Conservation (phyloP, 306 rosid species). For the Gastrolobium bilobum region DNA sequence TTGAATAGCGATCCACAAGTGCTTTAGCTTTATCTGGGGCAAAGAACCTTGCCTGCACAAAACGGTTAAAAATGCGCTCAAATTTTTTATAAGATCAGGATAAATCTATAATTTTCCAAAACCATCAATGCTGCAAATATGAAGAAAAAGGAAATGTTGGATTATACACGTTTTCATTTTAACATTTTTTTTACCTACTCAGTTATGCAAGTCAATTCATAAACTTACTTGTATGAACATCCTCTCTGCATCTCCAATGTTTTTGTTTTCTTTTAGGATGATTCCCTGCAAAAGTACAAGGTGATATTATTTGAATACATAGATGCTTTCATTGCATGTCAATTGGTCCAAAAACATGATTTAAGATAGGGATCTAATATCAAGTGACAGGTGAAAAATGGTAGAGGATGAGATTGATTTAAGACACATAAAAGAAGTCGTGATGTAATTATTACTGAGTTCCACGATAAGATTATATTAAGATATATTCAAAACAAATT, state of each 20-base stretch:
- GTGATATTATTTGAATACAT: conserved; percentile 31
- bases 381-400: conserved; percentile 4
- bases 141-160: neutral
- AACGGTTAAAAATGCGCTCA: neutral
- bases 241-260: conserved; percentile 90
- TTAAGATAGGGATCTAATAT: neutral
- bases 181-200: conserved; percentile 5
- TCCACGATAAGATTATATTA: neutral
- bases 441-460: neutral
- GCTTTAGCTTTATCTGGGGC: conserved; percentile 90
- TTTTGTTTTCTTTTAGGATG: conserved; percentile 84
- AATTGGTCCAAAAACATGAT: conserved; percentile 6
- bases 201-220: conserved; percentile 30
- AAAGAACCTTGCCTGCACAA: conserved; percentile 85
- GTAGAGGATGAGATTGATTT: neutral
- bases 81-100: neutral
- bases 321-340: conserved; percentile 9
- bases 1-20: conserved; percentile 81
- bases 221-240: conserved; percentile 94
- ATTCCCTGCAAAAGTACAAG: conserved; percentile 72
- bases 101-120: neutral
- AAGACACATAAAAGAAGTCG: neutral
- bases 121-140: neutral
- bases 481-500: neutral
- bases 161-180: neutral